Evolutionary conservation across 768 basidiomycete species (phyloP), one percentile per base, ranked within the genome.

Genomic region (Boletus sp.): DNA sequence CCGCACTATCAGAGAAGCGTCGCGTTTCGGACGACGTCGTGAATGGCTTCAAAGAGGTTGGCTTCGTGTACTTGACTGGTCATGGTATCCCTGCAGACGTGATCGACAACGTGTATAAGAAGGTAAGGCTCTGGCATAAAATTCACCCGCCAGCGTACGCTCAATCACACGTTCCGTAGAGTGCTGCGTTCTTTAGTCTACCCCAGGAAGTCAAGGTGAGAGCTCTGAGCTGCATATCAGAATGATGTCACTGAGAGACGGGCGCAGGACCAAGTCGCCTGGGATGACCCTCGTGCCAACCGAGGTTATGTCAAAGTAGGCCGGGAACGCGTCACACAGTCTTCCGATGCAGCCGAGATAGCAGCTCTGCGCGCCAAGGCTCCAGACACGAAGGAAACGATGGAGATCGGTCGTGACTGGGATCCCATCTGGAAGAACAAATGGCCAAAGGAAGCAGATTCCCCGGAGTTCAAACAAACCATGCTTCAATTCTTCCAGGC

Each of bases 381-480:
- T 0, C 92, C 92, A 0, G 92, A 92, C 67, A 84, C 74, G 73
- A 92, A 92, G 71, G 92, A 94, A 71, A 78, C 84, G 8, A 92
- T 94, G 85, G 93, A 95, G 70, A 93, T 95, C 44, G 92, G 93
- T 32, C 80, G 88, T 28, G 91, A 95, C 56, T 89, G 87, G 84
- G 90, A 90, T 62, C 75, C 80, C 15, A 78, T 73, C 39, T 91
- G 87, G 86, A 84, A 81, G 68, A 95, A 95, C 68, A 79, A 80
- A 61, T 94, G 93, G 93, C 92, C 89, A 4, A 72, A 75, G 44
- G 84, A 90, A 64, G 65, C 58, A 2, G 79, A 84, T 50, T 82
- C 75, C 1, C 88, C 90, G 1, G 77, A 69, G 9, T 94, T 92
- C 75, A 88, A 86, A 67, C 68, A 75, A 24, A 85, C 83, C 3